Base-by-base conservation (phyloP, 345 rosid species). In the Syzygium grande region DNA sequence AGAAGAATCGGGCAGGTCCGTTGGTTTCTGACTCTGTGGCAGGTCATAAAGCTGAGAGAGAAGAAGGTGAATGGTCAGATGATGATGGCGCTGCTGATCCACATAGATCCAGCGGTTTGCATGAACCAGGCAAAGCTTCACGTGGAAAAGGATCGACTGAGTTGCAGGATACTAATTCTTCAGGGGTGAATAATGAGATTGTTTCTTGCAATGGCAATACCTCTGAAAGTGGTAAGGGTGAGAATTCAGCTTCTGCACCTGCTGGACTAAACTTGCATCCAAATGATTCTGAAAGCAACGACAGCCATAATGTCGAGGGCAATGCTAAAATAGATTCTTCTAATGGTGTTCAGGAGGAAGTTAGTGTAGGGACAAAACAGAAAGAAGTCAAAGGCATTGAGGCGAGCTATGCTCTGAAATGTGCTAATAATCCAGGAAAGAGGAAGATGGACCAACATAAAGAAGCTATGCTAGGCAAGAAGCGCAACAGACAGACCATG, bases 51-150 rank as follows among this genome's bases (percentile, higher is more conserved):
- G 68, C 90, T 52, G 99, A 97, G 89, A 96, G 96, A 92, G 99
- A 98, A 94, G 99, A 98, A 94, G 99, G 99, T 87, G 99, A 98
- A 91, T 96, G 95, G 98, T 94, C 93, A 59, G 99, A 96, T 88
- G 91, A 91, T 9, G 99, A 96, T 92, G 94, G 91, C 80, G 87
- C 91, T 51, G 91, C 91, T 79, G 93, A 90, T 89, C 91, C 86
- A 16, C 51, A 59, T 88, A 90, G 87, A 29, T 63, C 89, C 51
- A 78, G 63, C 89, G 53, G 84, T 51, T 54, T 90, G 84, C 89
- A 11, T 86, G 95, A 90, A 84, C 92, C 88, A 68, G 91, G 90
- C 46, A 91, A 88, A 89, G 86, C 88, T 88, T 91, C 90, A 25
- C 91, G 88, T 86, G 93, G 90, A 56, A 90, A 78, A 73, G 93